These are phyloP conservation scores for Cunninghamia lanceolata DNA, from an alignment of 75 land plant genomes.

Conservation along the genomic window DNA sequence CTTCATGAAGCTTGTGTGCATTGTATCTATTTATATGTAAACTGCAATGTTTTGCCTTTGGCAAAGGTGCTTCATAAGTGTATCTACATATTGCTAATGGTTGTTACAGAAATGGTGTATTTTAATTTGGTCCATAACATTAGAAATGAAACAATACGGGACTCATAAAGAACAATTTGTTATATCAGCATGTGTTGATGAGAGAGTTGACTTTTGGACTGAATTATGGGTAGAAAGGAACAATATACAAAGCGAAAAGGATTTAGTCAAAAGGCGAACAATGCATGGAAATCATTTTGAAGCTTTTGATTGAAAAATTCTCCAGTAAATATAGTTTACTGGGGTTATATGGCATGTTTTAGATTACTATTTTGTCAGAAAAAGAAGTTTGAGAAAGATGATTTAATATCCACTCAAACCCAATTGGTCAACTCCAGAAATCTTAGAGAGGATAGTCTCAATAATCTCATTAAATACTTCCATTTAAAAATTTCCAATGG, in stretches of 20 bases:
- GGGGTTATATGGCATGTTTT: background rate
- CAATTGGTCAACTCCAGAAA: too few species aligned
- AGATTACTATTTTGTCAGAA: too few species aligned
- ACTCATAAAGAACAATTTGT: background rate
- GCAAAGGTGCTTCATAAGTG: background rate
- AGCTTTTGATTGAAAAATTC: background rate
- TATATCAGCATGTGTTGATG: background rate
- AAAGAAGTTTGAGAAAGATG: too few species aligned
- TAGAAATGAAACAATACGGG: background rate
- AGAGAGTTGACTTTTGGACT: background rate
- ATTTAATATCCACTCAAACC: too few species aligned
- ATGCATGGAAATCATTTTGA: background rate
- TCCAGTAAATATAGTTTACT: background rate
- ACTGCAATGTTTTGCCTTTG: background rate
- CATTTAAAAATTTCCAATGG: too few species aligned
- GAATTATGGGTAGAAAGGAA: background rate
- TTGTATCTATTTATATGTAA: background rate
- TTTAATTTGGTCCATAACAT: background rate
- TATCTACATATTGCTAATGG: background rate
- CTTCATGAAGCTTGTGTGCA: background rate
- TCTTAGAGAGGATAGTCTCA: too few species aligned
- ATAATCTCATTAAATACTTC: too few species aligned
- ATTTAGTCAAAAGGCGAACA: background rate
- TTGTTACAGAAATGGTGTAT: background rate
- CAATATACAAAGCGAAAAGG: too few species aligned